A percentile compares a stretch with the other conserved stretches of the same genome.
Evolutionary conservation across 1,284 basidiomycete species (phyloP).

Genomic region (Cryptococcus maquisensis): DNA sequence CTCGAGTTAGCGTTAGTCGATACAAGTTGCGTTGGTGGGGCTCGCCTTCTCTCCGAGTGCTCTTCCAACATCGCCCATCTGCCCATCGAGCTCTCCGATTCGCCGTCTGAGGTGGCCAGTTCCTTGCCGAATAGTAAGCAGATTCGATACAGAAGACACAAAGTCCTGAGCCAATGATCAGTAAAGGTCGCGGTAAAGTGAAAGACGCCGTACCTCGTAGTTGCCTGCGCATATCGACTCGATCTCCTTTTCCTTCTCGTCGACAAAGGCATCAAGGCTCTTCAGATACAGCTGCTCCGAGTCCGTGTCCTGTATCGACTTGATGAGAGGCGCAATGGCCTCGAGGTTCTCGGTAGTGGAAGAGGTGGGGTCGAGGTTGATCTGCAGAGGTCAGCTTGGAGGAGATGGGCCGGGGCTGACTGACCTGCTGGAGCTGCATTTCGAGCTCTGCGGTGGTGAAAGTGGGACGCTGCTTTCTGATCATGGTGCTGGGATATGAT

Average conservation of each 20-base stretch:
- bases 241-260: slow-evolving; percentile 92
- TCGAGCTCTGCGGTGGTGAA: slow-evolving; percentile 48
- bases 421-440: slow-evolving; percentile 47
- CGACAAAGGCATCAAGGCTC: slow-evolving; percentile 78
- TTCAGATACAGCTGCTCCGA: slow-evolving; percentile 89
- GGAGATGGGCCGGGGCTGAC: not conserved
- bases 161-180: slow-evolving; percentile 63
- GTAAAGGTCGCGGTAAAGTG: not conserved
- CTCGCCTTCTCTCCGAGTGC: slow-evolving; percentile 73
- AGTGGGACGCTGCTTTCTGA: slow-evolving; percentile 38
- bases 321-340: slow-evolving; percentile 86
- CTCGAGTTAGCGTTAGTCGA: not conserved
- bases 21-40: not conserved
- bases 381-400: slow-evolving; percentile 18
- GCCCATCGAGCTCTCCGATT: slow-evolving; percentile 57
- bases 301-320: slow-evolving; percentile 81
- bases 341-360: slow-evolving; percentile 70
- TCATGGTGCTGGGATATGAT: slow-evolving; percentile 23
- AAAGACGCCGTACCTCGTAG: slow-evolving; percentile 60
- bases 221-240: slow-evolving; percentile 92
- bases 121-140: slow-evolving; percentile 83
- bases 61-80: slow-evolving; percentile 64
- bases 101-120: slow-evolving; percentile 55
- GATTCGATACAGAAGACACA: slow-evolving; percentile 88
- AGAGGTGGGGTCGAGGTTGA: slow-evolving; percentile 42